Evolutionary conservation across 176 grass and related monocot genomes (phyloP), one percentile per base, ranked within the genome.

Genomic region (Oropetium thomaeum): DNA sequence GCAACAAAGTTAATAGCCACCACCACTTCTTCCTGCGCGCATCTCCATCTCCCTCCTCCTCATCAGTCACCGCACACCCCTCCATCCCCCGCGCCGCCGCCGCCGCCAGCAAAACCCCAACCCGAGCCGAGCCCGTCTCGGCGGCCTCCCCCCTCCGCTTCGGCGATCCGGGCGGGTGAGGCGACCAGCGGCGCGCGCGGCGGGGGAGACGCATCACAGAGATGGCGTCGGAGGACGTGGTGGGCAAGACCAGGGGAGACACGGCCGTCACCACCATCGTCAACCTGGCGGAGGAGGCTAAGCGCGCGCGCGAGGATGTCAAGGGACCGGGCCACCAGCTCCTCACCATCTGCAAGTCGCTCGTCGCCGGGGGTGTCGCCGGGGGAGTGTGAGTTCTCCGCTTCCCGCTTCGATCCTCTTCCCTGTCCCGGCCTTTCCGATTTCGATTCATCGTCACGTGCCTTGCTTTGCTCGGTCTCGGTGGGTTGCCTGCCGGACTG

Each of bases 141-240:
- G 66, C 66, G 22, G 22, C 64, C 64, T 0, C 12, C 40, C 66
- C 8, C 32, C 17, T 40, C 52, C 37, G 37, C 15, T 1, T 71
- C 42, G 58, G 74, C 61, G 85, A 83, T 79, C 86, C 69, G 78
- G 63, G 62, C 27, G 73, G 78, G 54, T 23, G 32, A 72, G 67
- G 42, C 8, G n/a, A 23, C 51, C 20, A n/a, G 48, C 48, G 48
- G 32, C 8, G 37, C 37, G 54, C 19, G 55, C 19, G 48, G 1
- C 20, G 38, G 29, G 15, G 17, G 52, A 22, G 76, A n/a, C 7
- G 27, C 13, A 7, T n/a, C n/a, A n/a, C n/a, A n/a, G 38, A 57
- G 63, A 98, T 98, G 96, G 96, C 91, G 34, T 98, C 96, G 68
- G 89, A 98, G 96, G 96, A 98, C 88, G 96, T 98, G 69, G 91